These are phyloP conservation scores for Colletotrichum sp. DNA, from an alignment of 2,329 filamentous ascomycete species.

Conservation along the genomic window DNA sequence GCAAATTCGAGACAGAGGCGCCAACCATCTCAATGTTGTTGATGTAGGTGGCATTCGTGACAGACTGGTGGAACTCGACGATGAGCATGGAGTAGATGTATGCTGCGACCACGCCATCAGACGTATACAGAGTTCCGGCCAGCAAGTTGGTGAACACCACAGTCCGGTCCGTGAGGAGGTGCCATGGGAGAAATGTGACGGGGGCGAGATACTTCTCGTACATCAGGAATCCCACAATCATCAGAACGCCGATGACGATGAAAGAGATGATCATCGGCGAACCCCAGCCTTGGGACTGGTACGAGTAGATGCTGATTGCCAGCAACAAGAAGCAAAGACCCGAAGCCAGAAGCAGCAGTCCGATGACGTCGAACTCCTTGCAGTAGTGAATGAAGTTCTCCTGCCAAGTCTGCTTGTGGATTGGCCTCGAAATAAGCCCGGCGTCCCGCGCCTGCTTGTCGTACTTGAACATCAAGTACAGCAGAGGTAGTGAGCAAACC, in stretches of 20 bases:
- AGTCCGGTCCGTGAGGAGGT: constrained; percentile 45
- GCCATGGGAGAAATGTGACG: constrained; percentile 55
- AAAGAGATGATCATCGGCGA: constrained; percentile 50
- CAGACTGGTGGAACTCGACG: constrained; percentile 41
- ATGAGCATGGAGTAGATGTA: constrained; percentile 41
- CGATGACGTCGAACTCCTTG: constrained; percentile 32
- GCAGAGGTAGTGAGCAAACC: not conserved
- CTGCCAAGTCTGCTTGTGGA: not conserved
- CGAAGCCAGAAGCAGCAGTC: constrained; percentile 55
- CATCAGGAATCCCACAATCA: constrained; percentile 48
- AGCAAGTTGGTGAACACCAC: constrained; percentile 29
- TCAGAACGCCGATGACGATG: constrained; percentile 54
- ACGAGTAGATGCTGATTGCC: constrained; percentile 47
- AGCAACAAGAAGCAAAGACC: constrained; percentile 58
- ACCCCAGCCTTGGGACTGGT: constrained; percentile 41
- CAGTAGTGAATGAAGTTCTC: not conserved
- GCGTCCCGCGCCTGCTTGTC: not conserved
- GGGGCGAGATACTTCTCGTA: constrained; percentile 59
- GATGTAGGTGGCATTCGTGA: constrained; percentile 33
- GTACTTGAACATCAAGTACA: not conserved
- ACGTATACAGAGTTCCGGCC: constrained; percentile 27
- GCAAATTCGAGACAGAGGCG: constrained; percentile 6
- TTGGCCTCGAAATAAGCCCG: not conserved
- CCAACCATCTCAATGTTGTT: constrained; percentile 40
- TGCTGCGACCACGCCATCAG: constrained; percentile 21